Base-by-base conservation (phyloP, 768 basidiomycete species). In the Clavaria fumosa region DNA sequence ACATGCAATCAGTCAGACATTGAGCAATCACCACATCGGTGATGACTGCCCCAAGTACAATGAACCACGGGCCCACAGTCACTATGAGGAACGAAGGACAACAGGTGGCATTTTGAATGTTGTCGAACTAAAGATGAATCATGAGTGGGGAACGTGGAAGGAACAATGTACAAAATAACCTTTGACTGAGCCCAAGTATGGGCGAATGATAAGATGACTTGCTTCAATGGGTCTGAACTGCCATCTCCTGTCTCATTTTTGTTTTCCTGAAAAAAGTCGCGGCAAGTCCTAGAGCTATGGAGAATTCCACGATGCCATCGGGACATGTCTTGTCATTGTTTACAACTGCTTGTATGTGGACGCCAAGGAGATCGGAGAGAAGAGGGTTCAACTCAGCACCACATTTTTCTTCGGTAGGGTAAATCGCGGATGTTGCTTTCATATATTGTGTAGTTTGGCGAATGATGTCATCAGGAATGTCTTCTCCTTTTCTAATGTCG, bases 21-120 rank as follows among this genome's bases (percentile, higher is more conserved):
- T 59, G 58, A 15, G 58, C 48, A 10, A 63, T 43, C 30, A 49
- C 48, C 1, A 38, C 37, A 23, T 44, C 31, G 0, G 53, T 55
- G 7, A 54, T 17, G 5, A 61, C 43, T 14, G 42, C 53, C n/a
- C 61, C 60, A 34, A 57, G 42, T 26, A 62, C 43, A 10, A 37
- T 20, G 10, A 63, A 27, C 50, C 51, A 55, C 11, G 58, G 44
- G 3, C 57, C 55, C 9, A 40, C 51, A 5, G 39, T 36, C 14
- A 49, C 50, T 22, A 59, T 23, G 20, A 60, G 11, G 38, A 59
- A 61, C 6, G 49, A 20, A 2, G 62, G 60, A 26, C 51, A 56
- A 35, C 48, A 53, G 32, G 40, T 52, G 35, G 11, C 41, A 7
- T 35, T 39, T 15, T 19, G 22, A 20, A 54, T 14, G 0, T 21